Evolutionary conservation across 352 stramenopile species (phyloP).

Genomic region (Thraustochytrium striatum): DNA sequence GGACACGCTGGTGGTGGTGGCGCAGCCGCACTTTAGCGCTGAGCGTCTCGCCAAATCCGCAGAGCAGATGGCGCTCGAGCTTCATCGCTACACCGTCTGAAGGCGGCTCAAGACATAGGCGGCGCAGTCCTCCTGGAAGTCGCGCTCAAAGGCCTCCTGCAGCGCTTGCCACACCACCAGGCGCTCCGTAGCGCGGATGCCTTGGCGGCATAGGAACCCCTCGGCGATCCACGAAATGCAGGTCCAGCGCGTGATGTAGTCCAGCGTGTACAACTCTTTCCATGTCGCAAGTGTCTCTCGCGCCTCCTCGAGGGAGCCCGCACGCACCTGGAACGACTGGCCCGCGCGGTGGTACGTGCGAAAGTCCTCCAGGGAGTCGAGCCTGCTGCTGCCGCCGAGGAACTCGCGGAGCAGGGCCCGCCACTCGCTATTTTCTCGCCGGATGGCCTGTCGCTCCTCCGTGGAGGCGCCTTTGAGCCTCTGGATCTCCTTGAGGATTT

Average conservation of each 20-base stretch:
- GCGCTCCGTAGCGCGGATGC: background rate
- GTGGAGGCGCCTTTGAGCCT: background rate
- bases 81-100: too few relatives aligned
- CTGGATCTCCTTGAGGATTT: constrained; percentile 34
- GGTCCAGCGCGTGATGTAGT: constrained; percentile 32
- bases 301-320: background rate
- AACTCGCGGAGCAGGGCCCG: background rate
- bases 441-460: background rate
- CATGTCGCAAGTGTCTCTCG: constrained; percentile 3
- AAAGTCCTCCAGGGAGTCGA: background rate
- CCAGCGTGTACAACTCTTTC: background rate
- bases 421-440: constrained; percentile 16
- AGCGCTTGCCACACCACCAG: constrained; percentile 13
- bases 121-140: background rate
- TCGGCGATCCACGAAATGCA: constrained; percentile 20
- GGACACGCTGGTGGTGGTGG: background rate
- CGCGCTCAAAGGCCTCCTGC: constrained; percentile 1
- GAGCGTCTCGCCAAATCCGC: too few relatives aligned
- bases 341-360: background rate
- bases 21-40: constrained; percentile 30
- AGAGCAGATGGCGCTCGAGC: too few relatives aligned
- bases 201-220: background rate
- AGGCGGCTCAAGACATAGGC: background rate
- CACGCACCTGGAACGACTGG: background rate
- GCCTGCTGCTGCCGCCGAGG: background rate